Evolutionary conservation across 352 stramenopile species (phyloP), one percentile per base, ranked within the genome.

Genomic region (Globisporangium cylindrosporum): DNA sequence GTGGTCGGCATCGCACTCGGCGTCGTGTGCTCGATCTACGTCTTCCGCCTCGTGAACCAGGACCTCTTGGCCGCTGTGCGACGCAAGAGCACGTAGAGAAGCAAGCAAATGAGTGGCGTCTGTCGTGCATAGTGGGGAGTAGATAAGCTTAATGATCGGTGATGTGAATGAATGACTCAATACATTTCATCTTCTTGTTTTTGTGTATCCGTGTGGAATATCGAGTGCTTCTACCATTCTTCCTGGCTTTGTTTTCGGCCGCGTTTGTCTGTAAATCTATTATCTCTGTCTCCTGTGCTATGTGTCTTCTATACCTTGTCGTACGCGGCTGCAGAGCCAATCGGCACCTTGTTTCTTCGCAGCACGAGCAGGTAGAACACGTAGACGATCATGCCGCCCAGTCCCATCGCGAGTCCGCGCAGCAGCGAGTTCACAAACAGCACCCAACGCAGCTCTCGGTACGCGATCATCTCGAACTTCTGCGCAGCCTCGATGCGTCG

Each of bases 301-400:
- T 27, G n/a, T 27, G 48, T 66, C 20, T 55, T 55, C 77, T 85
- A 95, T 62, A 93, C 87, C 75, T 92, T 92, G 71, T 94, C 85
- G 63, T 92, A 93, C 3, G 80, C 81, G 5, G 79, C 72, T 9
- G 73, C 73, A 1, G 73, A 84, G 3, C 71, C 67, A 4, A 55
- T 65, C 12, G 77, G 66, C 57, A 76, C 71, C 54, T 77, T 78
- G 64, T 72, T 88, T 68, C 68, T 75, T 48, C 84, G 81, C 64
- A 91, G 71, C 41, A 88, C 74, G n/a, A 94, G 68, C 65, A 94
- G 67, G 69, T 93, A 93, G 46, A 93, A 78, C 46, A 93, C 79
- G 69, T 93, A 94, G 57, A 93, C 84, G 64, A 92, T 89, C 77
- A 96, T 85, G 27, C 74, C 68, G n/a, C 89, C 88, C 15, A 94